These are phyloP conservation scores for Penstemon eatonii DNA, from an alignment of 257 asterid genomes.

Conservation along the genomic window DNA sequence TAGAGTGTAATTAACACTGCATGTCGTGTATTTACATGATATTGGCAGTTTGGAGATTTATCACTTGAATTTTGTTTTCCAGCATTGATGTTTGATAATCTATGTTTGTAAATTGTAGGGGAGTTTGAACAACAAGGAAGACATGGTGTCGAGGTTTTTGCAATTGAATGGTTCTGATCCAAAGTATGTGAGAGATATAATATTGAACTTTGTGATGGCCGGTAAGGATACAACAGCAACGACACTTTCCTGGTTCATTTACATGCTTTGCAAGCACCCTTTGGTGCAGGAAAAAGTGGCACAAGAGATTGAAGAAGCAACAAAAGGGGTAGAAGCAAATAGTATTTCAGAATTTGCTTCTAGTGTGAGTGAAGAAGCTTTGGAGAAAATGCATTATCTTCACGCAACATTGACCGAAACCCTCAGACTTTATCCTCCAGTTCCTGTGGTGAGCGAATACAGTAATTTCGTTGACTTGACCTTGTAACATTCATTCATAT, in stretches of 20 bases:
- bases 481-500: neutral
- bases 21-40: too few species aligned
- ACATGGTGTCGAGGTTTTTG: constrained; percentile 44
- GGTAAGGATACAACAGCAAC: constrained; percentile 67
- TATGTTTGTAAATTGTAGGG: constrained; percentile 17
- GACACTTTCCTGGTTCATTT: constrained; percentile 55
- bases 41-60: too few species aligned
- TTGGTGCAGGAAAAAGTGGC: constrained; percentile 42
- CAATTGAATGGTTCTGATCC: constrained; percentile 37
- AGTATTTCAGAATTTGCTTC: constrained; percentile 39
- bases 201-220: constrained; percentile 50
- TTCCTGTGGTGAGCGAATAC: constrained; percentile 56
- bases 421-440: constrained; percentile 62
- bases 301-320: constrained; percentile 33
- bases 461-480: neutral
- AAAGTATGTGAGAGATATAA: constrained; percentile 53
- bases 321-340: constrained; percentile 2
- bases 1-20: too few species aligned
- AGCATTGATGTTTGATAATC: too few species aligned
- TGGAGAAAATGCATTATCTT: constrained; percentile 61
- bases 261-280: constrained; percentile 55
- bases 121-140: constrained; percentile 42
- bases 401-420: constrained; percentile 63
- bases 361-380: constrained; percentile 41
- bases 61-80: too few species aligned